Conservation (phyloP, 2,329 filamentous ascomycete species). For the Fusarium pseudonygamai region DNA sequence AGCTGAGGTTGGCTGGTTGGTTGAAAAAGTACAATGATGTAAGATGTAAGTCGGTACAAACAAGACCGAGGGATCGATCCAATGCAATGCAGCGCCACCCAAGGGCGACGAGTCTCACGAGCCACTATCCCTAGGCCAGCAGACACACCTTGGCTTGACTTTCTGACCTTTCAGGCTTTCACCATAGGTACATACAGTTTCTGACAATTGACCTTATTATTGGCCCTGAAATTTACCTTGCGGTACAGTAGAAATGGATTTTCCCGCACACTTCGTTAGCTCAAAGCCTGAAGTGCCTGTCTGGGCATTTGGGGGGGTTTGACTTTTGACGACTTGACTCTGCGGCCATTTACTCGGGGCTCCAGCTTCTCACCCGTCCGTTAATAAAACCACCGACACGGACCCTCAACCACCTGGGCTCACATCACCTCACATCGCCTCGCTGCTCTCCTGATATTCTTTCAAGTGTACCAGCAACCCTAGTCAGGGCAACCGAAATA, state of each 20-base stretch:
- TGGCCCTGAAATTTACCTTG: conserved; percentile 4
- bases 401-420: conserved; percentile 37
- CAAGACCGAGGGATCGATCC: conserved; percentile 26
- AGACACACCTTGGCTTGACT: conserved; percentile 30
- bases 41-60: conserved; percentile 41
- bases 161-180: conserved; percentile 13
- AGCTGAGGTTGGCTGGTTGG: conserved; percentile 11
- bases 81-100: conserved; percentile 30
- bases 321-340: neutral
- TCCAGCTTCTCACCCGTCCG: conserved; percentile 11
- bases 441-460: conserved; percentile 42
- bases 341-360: conserved; percentile 24
- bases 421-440: conserved; percentile 44
- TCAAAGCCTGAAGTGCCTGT: conserved; percentile 9
- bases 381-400: conserved; percentile 38
- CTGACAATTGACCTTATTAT: neutral
- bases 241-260: conserved; percentile 3
- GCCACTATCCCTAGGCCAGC: conserved; percentile 29
- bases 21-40: conserved; percentile 40
- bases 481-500: conserved; percentile 37
- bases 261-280: conserved; percentile 9
- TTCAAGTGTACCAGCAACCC: conserved; percentile 31
- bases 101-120: conserved; percentile 32
- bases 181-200: conserved; percentile 7
- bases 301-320: neutral